Evolutionary conservation across 805 yeast species (phyloP).

Genomic region (Sugiyamaella smithiae): DNA sequence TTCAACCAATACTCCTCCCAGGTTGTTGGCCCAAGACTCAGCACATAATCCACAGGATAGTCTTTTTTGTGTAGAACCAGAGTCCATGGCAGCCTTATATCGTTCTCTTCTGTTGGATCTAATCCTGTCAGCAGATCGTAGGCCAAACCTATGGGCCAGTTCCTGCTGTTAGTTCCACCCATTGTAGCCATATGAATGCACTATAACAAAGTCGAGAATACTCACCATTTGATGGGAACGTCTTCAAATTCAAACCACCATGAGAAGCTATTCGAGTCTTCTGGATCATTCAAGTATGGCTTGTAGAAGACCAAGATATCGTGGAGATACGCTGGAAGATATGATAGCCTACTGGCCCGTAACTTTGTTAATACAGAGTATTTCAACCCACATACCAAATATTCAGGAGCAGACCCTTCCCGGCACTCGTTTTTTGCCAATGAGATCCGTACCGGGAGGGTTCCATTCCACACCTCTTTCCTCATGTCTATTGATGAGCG

Average conservation of each 20-base stretch:
- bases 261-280: conserved; percentile 20
- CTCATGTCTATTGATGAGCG: conserved; percentile 1
- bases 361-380: conserved; percentile 8
- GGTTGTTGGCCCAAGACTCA: conserved; percentile 37
- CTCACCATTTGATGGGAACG: conserved; percentile 64
- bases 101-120: conserved; percentile 31
- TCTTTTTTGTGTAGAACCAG: conserved; percentile 42
- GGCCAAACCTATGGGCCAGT: conserved; percentile 67
- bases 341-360: conserved; percentile 24
- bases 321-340: conserved; percentile 28
- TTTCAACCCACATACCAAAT: neutral
- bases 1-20: conserved; percentile 63
- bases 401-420: neutral
- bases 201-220: neutral
- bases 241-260: conserved; percentile 70
- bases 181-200: no score
- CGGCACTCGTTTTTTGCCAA: conserved; percentile 4
- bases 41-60: conserved; percentile 46
- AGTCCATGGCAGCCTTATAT: conserved; percentile 42
- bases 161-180: conserved; percentile 28
- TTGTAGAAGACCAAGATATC: conserved; percentile 24
- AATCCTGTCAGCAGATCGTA: conserved; percentile 52
- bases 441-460: neutral
- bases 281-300: conserved; percentile 28
- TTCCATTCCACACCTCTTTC: conserved; percentile 2